Percentiles rank a stretch among this genome's conserved stretches.
phyloP scores from a whole-genome alignment of 2,329 filamentous ascomycete genomes.

The Colletotrichum trifolii region DNA sequence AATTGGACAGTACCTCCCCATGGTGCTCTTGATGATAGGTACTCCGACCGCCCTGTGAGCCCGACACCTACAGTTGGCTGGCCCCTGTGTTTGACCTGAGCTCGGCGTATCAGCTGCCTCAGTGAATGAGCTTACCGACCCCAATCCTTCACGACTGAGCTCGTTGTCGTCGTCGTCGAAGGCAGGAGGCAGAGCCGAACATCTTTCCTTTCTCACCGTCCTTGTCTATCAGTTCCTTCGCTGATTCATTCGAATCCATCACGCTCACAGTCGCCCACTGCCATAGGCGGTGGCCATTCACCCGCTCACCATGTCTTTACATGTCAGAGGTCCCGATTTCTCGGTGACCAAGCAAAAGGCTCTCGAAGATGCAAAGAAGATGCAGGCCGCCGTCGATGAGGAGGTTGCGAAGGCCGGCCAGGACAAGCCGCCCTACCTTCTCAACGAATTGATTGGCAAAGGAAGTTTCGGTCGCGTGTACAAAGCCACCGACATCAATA shows the following conservation, averaged over 20 bases:
- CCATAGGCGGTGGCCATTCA: constrained; percentile 9
- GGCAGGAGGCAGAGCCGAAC: not conserved
- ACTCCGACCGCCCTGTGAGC: constrained; percentile 5
- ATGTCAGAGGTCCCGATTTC: constrained; percentile 54
- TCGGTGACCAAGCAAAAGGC: constrained; percentile 67
- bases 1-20: no score
- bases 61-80: constrained; percentile 1
- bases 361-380: constrained; percentile 76
- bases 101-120: constrained; percentile 29
- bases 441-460: constrained; percentile 79
- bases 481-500: constrained; percentile 64
- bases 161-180: constrained; percentile 5
- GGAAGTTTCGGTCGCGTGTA: constrained; percentile 81
- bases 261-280: not conserved
- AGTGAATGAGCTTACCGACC: constrained; percentile 10
- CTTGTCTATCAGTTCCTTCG: not conserved
- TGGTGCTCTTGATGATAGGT: constrained; percentile 21
- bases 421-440: constrained; percentile 72
- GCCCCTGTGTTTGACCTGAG: constrained; percentile 36
- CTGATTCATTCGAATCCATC: not conserved
- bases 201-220: not conserved
- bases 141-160: constrained; percentile 5
- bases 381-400: constrained; percentile 73
- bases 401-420: constrained; percentile 69
- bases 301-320: constrained; percentile 50